Evolutionary conservation across 257 asterid species (phyloP).

Genomic region (Penstemon barbatus): DNA sequence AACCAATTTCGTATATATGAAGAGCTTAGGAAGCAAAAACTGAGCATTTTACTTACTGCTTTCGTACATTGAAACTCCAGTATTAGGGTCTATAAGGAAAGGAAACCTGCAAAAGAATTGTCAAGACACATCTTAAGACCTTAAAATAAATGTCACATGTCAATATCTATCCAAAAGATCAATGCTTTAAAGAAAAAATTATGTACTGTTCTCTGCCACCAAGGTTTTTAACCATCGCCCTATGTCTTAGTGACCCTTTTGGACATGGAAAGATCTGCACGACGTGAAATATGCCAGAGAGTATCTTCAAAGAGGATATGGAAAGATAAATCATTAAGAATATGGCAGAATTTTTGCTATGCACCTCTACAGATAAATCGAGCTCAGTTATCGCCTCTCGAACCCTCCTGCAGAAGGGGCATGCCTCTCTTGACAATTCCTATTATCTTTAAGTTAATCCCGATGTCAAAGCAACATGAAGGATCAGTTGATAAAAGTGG

Average conservation of each 20-base stretch:
- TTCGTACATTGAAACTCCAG: conserved; percentile 69
- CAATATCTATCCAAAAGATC: conserved; percentile 4
- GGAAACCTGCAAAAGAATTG: conserved; percentile 59
- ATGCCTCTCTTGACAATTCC: too few relatives aligned
- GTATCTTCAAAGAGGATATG: background rate
- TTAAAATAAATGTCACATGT: background rate
- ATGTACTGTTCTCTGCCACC: conserved; percentile 81
- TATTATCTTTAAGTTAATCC: conserved; percentile 38
- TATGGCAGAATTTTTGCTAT: background rate
- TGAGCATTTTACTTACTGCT: conserved; percentile 50
- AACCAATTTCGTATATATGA: background rate
- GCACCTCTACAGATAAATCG: too few relatives aligned
- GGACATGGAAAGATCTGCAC: conserved; percentile 84
- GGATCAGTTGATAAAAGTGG: background rate
- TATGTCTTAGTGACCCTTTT: conserved; percentile 72
- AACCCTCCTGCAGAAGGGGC: too few relatives aligned
- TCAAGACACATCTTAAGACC: background rate
- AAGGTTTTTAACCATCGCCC: conserved; percentile 54
- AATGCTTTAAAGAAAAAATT: conserved; percentile 13
- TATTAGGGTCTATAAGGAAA: conserved; percentile 72
- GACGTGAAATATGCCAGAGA: conserved; percentile 6
- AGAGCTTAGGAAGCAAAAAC: background rate
- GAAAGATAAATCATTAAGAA: background rate
- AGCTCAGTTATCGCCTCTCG: too few relatives aligned
- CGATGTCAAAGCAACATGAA: conserved; percentile 21